Base-by-base conservation (phyloP, 208 protist species). In the Herpetomonas tarakana region DNA sequence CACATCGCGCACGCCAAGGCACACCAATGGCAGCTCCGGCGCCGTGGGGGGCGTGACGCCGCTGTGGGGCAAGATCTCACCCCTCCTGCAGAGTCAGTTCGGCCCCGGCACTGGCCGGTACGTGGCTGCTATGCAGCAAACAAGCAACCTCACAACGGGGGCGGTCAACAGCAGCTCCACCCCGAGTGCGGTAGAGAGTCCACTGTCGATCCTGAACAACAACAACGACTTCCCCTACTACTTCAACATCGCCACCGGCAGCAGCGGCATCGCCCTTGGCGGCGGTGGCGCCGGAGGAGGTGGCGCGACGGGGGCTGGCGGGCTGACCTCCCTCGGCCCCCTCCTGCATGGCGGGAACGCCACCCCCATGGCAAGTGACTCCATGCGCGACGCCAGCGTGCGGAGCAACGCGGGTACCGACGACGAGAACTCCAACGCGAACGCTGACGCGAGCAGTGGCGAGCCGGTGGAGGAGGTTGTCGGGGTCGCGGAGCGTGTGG, bases 401-500 rank as follows among this genome's bases (percentile, higher is more conserved):
- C 47, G 65, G 30, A 68, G 65, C 24, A 60, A 69, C 56, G 70
- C 30, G 26, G 68, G 70, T 47, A 73, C 60, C 2, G 59, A 59
- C 7, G 60, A 67, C 44, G 62, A 65, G 39, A 41, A 6, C 35
- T 41, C 39, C 14, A 59, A 68, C 59, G 47, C 52, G 30, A 62
- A 64, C 46, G 67, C 70, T 24, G 58, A 64, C 56, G 62, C 28
- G 22, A 58, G 53, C 9, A 74, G 58, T 26, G 63, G 58, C n/a
- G 62, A 62, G 25, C 27, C 54, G 9, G 57, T 75, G 16, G 78
- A 81, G 59, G 82, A 89, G 71, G 30, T 50, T 0, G 53, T 39
- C 44, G 79, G 74, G 9, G 83, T 94, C 30, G 68, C 78, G n/a
- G 85, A 94, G 72, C 76, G 88, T 2, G 62, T 94, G 3, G 78